Base-by-base conservation (phyloP, 495 filamentous ascomycete species). In the Annulohypoxylon maeteangense region DNA sequence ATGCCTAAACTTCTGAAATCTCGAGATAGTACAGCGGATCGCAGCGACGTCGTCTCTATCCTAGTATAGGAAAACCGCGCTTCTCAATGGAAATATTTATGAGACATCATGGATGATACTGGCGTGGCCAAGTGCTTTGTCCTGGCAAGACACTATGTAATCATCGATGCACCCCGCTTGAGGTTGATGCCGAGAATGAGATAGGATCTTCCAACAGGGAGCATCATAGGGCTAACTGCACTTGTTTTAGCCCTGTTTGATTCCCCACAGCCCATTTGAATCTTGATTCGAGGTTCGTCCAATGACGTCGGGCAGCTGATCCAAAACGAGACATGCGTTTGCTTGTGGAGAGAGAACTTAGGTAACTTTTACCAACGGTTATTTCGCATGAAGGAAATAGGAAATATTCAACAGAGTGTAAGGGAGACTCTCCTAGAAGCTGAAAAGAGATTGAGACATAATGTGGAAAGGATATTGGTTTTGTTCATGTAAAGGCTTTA, bases 241-340 rank as follows among this genome's bases (percentile, higher is more conserved):
- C 60, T 68, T 11, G 56, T 57, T 68, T 12, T 56, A 65, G 70
- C 12, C 53, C 62, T 53, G 70, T 29, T 31, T 56, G 55, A 20
- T 40, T 59, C 70, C 32, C 65, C 65, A 62, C 55, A 65, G 23
- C 20, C n/a, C 1, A 12, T 54, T 32, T 56, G 34, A 48, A 55
- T 65, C 27, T 62, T 58, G 56, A 66, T 56, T 51, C 22, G 55
- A 60, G 42, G 14, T 58, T 53, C 11, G 45, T 31, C 70, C 70
- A 73, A 73, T 69, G 70, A 66, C 44, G 62, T 58, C 12, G 56
- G 22, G 62, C n/a, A 64, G 50, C 48, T 47, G 65, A 69, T 69
- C 70, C 61, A 18, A 58, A 73, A 69, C 32, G 48, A 72, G 65
- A 62, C 42, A 61, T 68, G 11, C 59, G 42, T 70, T 18, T 64